These are phyloP conservation scores for Fraxinus velutina DNA, from an alignment of 305 asterid species.

Conservation along the genomic window DNA sequence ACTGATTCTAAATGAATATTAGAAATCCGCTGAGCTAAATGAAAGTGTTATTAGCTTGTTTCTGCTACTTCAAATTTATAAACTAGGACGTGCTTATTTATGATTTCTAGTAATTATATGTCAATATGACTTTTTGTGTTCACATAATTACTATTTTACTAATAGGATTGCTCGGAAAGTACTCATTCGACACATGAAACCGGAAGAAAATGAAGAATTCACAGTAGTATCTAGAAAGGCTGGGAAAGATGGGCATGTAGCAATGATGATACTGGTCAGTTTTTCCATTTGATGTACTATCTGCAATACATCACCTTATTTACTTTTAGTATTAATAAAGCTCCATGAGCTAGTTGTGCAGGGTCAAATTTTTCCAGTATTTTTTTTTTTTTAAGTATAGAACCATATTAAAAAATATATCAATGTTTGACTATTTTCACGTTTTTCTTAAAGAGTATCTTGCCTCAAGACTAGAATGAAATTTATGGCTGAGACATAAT, in stretches of 20 bases:
- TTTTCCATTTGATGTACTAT: slow-evolving; percentile 15
- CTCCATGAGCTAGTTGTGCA: slow-evolving; percentile 4
- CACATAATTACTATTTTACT: neutral
- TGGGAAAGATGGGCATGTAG: slow-evolving; percentile 44
- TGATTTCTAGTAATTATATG: slow-evolving; percentile 4
- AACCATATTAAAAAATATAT: neutral
- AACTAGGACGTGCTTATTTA: neutral
- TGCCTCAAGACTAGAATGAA: neutral
- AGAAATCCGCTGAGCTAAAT: neutral
- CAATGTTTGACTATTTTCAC: neutral
- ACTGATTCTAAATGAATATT: neutral
- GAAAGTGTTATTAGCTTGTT: slow-evolving; percentile 5
- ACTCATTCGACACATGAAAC: slow-evolving; percentile 38
- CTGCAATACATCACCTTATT: neutral
- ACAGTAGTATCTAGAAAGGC: slow-evolving; percentile 29
- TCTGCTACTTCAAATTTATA: slow-evolving; percentile 5
- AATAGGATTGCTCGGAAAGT: slow-evolving; percentile 57
- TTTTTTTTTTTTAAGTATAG: neutral
- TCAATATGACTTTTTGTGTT: slow-evolving; percentile 12
- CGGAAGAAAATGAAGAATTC: slow-evolving; percentile 38
- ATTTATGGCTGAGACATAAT: neutral
- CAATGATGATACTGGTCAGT: slow-evolving; percentile 67
- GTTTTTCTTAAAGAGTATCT: neutral
- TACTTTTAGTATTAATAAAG: neutral
- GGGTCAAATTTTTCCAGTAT: slow-evolving; percentile 12